Evolutionary conservation across 768 basidiomycete genomes (phyloP).

Genomic region (Antrodiella citrinella): DNA sequence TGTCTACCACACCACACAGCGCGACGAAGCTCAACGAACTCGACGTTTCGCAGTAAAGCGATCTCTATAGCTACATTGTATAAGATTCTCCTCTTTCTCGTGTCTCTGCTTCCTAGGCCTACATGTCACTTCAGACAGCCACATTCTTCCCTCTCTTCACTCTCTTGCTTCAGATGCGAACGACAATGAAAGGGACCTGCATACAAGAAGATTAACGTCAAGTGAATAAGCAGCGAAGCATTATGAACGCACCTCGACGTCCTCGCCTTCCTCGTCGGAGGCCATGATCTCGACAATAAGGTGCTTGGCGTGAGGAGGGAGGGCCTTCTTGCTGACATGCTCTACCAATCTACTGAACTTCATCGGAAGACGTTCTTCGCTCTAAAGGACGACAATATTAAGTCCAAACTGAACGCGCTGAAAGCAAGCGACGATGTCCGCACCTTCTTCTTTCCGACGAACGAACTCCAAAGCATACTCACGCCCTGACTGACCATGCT

Average conservation of each 20-base stretch:
- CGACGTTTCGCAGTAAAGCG: no score
- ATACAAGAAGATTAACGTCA: background rate
- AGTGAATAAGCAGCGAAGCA: no score
- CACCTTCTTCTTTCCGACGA: constrained; percentile 90
- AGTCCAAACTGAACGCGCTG: no score
- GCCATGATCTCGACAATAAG: constrained; percentile 94
- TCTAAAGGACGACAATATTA: constrained; percentile 27
- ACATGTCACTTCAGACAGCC: no score
- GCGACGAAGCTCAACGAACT: no score
- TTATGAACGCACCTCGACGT: constrained; percentile 83
- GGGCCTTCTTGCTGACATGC: constrained; percentile 88
- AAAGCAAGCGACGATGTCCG: constrained; percentile 10
- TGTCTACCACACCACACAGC: background rate
- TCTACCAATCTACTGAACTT: constrained; percentile 89
- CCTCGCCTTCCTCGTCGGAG: constrained; percentile 85
- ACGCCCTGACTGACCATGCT: constrained; percentile 97
- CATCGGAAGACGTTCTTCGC: constrained; percentile 82
- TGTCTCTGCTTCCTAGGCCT: background rate
- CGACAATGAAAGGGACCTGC: constrained; percentile 79
- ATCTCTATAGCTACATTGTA: constrained; percentile 14
- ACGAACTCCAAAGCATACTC: constrained; percentile 96
- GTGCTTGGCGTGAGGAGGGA: constrained; percentile 75
- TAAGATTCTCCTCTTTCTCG: constrained; percentile 9
- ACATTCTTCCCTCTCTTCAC: background rate
- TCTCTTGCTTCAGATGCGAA: constrained; percentile 40